Base-by-base conservation (phyloP, 352 stramenopile species). In the Phytophthora cactorum region DNA sequence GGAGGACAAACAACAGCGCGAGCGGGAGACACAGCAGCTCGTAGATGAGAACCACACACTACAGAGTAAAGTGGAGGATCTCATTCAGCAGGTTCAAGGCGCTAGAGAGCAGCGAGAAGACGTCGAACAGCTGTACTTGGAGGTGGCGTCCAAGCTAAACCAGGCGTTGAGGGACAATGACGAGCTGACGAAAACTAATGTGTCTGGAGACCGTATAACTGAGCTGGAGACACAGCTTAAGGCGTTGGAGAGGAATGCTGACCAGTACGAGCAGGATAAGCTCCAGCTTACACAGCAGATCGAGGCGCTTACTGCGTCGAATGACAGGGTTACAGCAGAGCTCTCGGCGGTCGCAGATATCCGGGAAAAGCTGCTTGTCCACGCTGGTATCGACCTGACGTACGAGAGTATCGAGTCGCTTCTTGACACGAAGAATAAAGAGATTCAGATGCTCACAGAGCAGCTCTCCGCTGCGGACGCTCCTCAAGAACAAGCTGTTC, bases 41-140 rank as follows among this genome's bases (percentile, higher is more conserved):
- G 34, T 70, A 3, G 39, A 77, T 2, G 67, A 84, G 8, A 79
- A 74, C 14, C 50, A 70, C 8, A 34, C 50, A 7, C n/a, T 85
- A 11, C 60, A 73, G 11, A 31, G 29, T 0, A 85, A 82, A 52
- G 65, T 90, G 7, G 47, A 69, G 0, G 79, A 90, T 28, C 46
- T 93, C 45, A 66, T 77, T 41, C 71, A 78, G 3, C 76, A 89
- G 31, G 50, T 90, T 17, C 52, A 47, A 28, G 51, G 65, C 1
- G 72, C 82, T 52, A 76, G 72, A 59, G 73, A 88, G 38, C 72
- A 90, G 56, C 81, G 90, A 29, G 78, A 89, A 27, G 81, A 93
- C 43, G 62, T 78, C 1, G 78, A 90, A 53, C 72, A 81, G 22
- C 59, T 83, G 31, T 88, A 90, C 34, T n/a, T 79, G 28, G 82